Conservation (phyloP, 169 alveolate species). For the Theileria parva region DNA sequence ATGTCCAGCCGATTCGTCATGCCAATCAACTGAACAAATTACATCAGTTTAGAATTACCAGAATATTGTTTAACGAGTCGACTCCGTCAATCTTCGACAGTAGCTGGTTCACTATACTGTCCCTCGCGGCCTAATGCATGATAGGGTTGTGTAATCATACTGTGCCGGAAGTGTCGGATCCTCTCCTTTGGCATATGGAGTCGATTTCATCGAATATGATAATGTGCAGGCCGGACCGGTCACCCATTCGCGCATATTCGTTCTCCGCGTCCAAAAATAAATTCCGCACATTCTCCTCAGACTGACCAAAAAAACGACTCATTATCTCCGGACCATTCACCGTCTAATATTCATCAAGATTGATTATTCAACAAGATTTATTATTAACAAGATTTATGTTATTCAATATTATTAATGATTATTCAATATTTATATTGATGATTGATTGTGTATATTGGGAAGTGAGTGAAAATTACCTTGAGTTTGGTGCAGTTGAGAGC, state of each 20-base stretch:
- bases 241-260: conserved; percentile 90
- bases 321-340: conserved; percentile 90
- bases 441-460: no score
- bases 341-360: conserved; percentile 31
- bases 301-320: conserved; percentile 97
- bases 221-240: conserved; percentile 94
- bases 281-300: conserved; percentile 97
- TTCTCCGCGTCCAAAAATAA: conserved; percentile 97
- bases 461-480: no score
- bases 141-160: not conserved
- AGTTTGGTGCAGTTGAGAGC: conserved; percentile 94
- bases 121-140: conserved; percentile 88
- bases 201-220: conserved; percentile 99
- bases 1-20: conserved; percentile 99
- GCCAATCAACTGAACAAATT: conserved; percentile 82
- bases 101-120: conserved; percentile 97
- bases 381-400: not conserved
- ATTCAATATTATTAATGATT: not conserved
- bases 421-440: no score
- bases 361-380: not conserved
- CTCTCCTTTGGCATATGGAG: conserved; percentile 98
- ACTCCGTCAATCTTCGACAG: conserved; percentile 99
- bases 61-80: conserved; percentile 94
- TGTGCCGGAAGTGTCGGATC: conserved; percentile 88
- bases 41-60: conserved; percentile 29